Conservation (phyloP, 2,329 filamentous ascomycete species). For the Sporothrix humicola region DNA sequence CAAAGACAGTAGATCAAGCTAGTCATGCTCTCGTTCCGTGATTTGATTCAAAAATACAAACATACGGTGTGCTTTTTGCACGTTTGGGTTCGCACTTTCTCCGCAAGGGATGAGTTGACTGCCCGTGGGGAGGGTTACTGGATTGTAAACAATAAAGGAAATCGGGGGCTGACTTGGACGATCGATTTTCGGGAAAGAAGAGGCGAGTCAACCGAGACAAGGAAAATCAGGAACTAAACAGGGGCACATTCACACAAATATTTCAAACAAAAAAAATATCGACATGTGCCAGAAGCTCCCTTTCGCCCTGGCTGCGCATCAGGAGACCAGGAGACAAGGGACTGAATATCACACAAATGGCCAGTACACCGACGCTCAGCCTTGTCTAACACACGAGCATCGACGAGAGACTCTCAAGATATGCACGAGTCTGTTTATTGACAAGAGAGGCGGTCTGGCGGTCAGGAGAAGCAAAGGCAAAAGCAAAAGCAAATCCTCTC, state of each 20-base stretch:
- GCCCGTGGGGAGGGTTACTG: background rate
- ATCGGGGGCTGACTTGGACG: background rate
- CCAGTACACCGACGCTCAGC: background rate
- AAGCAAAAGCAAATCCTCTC: background rate
- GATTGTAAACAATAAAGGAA: background rate
- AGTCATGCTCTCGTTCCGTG: background rate
- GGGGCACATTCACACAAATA: background rate
- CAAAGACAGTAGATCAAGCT: slow-evolving; percentile 11
- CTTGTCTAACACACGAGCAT: slow-evolving; percentile 9
- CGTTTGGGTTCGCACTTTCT: background rate
- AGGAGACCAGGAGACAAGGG: background rate
- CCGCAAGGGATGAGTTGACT: background rate
- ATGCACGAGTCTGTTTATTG: slow-evolving; percentile 10
- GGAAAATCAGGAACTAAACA: background rate
- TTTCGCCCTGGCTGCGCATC: background rate
- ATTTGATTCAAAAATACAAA: background rate
- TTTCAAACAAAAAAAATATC: no score
- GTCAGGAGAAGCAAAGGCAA: background rate
- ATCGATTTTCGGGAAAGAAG: slow-evolving; percentile 11
- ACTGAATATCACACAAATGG: background rate
- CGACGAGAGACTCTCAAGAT: background rate
- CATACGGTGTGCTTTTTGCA: background rate
- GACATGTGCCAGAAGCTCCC: no score
- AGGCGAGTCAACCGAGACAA: slow-evolving; percentile 4
- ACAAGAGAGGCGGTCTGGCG: background rate